Evolutionary conservation across 2,329 filamentous ascomycete species (phyloP).

Genomic region (Xylariaceae sp.): DNA sequence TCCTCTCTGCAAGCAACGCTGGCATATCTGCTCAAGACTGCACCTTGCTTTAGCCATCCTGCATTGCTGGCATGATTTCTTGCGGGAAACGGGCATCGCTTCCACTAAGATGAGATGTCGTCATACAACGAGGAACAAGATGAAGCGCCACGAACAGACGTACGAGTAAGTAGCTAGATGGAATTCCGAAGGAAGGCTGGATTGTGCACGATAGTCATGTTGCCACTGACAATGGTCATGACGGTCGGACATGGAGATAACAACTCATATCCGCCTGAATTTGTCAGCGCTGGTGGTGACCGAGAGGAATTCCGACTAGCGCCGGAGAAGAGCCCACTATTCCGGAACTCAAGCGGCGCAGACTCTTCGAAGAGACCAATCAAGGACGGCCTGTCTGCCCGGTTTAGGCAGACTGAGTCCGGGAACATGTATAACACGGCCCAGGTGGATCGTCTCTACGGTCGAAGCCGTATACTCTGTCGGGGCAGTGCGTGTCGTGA

Average conservation of each 20-base stretch:
- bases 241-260: too few species aligned
- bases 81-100: slow-evolving; percentile 25
- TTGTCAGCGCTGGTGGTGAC: neutral
- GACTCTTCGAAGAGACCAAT: too few species aligned
- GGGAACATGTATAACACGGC: neutral
- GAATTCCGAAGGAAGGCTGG: too few species aligned
- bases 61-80: slow-evolving; percentile 26
- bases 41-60: slow-evolving; percentile 27
- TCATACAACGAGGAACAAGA: too few species aligned
- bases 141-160: too few species aligned
- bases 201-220: too few species aligned
- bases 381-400: neutral
- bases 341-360: neutral
- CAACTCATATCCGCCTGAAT: neutral
- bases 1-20: slow-evolving; percentile 20
- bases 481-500: too few species aligned
- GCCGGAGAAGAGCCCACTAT: neutral
- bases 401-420: too few species aligned
- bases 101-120: neutral
- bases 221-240: too few species aligned
- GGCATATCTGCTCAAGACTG: slow-evolving; percentile 22
- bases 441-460: neutral
- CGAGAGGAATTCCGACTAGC: neutral
- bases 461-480: too few species aligned
- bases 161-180: too few species aligned